Evolutionary conservation across 768 basidiomycete species (phyloP).

Genomic region (Mycena rebaudengoi): DNA sequence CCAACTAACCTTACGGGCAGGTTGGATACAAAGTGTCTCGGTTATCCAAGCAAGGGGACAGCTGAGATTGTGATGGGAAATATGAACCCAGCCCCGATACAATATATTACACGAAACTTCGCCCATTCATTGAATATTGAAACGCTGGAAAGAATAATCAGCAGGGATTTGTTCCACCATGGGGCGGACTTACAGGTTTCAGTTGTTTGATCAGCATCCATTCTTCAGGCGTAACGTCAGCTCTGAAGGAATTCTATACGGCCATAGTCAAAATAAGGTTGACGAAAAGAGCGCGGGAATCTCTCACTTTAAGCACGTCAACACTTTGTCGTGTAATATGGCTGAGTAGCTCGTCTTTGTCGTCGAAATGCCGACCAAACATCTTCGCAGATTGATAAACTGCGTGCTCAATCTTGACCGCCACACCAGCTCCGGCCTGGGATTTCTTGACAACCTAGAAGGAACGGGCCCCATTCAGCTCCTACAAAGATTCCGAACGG

Average conservation of each 20-base stretch:
- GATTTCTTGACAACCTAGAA: constrained; percentile 87
- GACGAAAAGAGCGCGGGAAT: background rate
- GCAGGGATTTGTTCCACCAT: background rate
- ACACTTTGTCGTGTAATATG: constrained; percentile 93
- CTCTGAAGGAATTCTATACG: constrained; percentile 80
- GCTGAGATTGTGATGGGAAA: no score
- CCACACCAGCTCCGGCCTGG: constrained; percentile 95
- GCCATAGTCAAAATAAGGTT: background rate
- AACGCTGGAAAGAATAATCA: constrained; percentile 8
- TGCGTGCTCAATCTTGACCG: constrained; percentile 98
- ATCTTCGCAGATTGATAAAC: constrained; percentile 95
- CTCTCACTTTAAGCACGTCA: constrained; percentile 87
- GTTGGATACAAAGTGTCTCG: no score
- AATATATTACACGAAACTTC: no score
- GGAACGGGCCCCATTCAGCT: constrained; percentile 4
- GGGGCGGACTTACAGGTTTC: constrained; percentile 69
- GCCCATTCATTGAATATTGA: constrained; percentile 20
- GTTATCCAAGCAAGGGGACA: no score
- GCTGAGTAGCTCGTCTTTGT: constrained; percentile 93
- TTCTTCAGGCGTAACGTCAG: constrained; percentile 89
- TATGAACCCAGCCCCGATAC: no score
- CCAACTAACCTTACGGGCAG: no score
- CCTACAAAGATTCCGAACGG: background rate
- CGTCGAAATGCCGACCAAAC: constrained; percentile 96
- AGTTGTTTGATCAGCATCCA: constrained; percentile 92